phyloP scores from a whole-genome alignment of 208 protist species.

The Naegleria fowleri region DNA sequence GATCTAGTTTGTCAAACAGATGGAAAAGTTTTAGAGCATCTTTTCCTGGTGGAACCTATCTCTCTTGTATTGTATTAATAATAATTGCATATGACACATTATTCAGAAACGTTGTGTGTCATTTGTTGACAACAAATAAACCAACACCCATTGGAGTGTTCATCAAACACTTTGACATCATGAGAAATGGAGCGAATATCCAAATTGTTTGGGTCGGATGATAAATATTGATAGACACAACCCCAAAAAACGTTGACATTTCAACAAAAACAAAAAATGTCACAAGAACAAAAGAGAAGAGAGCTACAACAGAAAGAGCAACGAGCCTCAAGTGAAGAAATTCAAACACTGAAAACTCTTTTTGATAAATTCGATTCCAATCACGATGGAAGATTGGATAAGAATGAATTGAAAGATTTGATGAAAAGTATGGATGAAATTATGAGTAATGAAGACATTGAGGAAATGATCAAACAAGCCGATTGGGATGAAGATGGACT shows the following conservation, averaged over 20 bases:
- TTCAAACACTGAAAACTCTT: background rate
- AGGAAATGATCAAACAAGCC: background rate
- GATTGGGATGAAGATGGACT: constrained; percentile 10
- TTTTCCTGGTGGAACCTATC: too few species aligned
- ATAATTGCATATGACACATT: too few species aligned
- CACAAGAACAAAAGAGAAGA: background rate
- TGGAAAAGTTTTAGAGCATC: background rate
- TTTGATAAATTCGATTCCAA: background rate
- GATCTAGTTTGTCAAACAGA: background rate
- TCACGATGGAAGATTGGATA: background rate
- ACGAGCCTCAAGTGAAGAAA: background rate
- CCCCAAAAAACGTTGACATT: background rate
- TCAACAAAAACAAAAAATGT: background rate
- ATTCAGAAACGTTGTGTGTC: too few species aligned
- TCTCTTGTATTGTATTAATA: too few species aligned
- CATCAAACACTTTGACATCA: too few species aligned
- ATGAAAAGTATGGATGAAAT: background rate
- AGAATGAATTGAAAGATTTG: background rate
- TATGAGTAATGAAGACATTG: background rate
- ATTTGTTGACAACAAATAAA: too few species aligned
- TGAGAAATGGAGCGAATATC: too few species aligned
- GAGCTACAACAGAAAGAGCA: background rate
- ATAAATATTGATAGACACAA: background rate
- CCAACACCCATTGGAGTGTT: too few species aligned
- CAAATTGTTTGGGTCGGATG: background rate